These are phyloP conservation scores for Tylopilus subfusipes DNA, from an alignment of 768 basidiomycete species.

Conservation along the genomic window DNA sequence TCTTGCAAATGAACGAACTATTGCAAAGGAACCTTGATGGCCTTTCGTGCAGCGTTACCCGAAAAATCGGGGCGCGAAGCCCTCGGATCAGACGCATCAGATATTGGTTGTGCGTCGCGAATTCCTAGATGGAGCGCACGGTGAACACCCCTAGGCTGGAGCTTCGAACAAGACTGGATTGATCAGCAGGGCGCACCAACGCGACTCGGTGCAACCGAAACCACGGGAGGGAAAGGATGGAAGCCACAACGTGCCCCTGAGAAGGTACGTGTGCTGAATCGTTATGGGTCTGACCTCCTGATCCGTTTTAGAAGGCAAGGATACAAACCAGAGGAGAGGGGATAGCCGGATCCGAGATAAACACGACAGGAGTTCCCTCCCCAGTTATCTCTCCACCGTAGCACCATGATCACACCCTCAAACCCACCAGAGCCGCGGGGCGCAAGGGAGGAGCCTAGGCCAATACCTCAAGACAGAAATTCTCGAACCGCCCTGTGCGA, in stretches of 20 bases:
- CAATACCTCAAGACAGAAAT: constrained; percentile 6
- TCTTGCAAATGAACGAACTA: background rate
- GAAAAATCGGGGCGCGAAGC: constrained; percentile 8
- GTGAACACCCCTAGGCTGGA: background rate
- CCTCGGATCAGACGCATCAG: constrained; percentile 19
- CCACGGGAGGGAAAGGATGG: background rate
- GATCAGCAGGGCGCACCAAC: constrained; percentile 3
- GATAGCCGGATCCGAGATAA: constrained; percentile 10
- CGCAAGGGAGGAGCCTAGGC: constrained; percentile 2
- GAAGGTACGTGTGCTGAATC: constrained; percentile 1
- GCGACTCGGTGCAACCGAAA: background rate
- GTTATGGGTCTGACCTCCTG: background rate
- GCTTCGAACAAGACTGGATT: background rate
- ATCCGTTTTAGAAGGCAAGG: constrained; percentile 4
- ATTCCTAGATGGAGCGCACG: constrained; percentile 6
- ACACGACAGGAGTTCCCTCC: background rate
- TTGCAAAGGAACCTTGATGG: constrained; percentile 2
- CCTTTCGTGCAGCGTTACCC: background rate
- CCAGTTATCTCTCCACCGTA: background rate
- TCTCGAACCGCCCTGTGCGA: constrained; percentile 1
- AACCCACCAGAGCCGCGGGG: constrained; percentile 15
- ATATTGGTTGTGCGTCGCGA: background rate
- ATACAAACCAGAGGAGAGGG: constrained; percentile 6
- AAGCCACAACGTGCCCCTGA: background rate
- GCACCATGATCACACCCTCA: background rate